A percentile compares a stretch with the other conserved stretches of the same genome.
These are phyloP conservation scores for Sutorius australiensis DNA, from an alignment of 768 basidiomycete genomes.

Conservation along the genomic window DNA sequence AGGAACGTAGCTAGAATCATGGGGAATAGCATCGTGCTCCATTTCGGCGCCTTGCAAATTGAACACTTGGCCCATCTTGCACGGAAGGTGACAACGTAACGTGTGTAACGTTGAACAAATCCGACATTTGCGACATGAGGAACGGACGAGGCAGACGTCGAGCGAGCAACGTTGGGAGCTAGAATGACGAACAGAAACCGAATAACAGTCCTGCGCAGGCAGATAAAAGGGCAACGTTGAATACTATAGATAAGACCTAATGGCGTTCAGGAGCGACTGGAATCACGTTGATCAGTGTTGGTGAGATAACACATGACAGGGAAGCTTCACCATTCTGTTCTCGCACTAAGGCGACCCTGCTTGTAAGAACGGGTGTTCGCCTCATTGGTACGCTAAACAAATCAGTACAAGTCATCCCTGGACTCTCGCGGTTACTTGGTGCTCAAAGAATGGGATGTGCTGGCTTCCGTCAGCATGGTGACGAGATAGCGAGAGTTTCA, in stretches of 20 bases:
- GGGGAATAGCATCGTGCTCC: neutral
- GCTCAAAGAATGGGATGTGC: neutral
- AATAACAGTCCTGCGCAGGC: neutral
- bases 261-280: neutral
- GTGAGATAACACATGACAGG: neutral
- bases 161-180: constrained; percentile 1
- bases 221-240: neutral
- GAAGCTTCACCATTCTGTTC: neutral
- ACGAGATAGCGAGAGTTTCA: neutral
- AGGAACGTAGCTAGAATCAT: neutral
- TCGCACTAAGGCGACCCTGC: no score
- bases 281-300: neutral
- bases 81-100: neutral
- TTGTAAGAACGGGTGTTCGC: neutral
- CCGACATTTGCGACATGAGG: neutral
- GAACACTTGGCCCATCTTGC: neutral
- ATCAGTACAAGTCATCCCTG: neutral
- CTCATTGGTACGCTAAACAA: neutral
- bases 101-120: neutral
- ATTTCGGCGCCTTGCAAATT: neutral
- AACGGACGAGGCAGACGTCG: neutral
- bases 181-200: neutral
- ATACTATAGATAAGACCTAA: neutral
- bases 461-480: neutral
- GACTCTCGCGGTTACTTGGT: neutral